Evolutionary conservation across 257 asterid species (phyloP).

Genomic region (Cinchona pubescens): DNA sequence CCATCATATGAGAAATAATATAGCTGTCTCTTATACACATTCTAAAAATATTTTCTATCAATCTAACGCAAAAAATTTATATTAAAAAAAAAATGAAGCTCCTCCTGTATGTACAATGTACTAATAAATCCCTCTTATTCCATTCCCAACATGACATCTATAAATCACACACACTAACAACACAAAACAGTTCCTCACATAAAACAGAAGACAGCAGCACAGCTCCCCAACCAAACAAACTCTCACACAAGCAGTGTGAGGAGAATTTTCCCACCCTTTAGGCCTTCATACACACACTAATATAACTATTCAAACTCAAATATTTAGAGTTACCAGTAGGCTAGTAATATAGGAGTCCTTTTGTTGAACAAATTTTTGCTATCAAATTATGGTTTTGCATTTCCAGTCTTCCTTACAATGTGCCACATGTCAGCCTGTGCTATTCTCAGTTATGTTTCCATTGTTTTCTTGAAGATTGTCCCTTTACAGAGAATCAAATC

Average conservation of each 20-base stretch:
- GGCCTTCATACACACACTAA: background rate
- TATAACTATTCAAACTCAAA: constrained; percentile 7
- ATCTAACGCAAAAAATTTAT: too few relatives aligned
- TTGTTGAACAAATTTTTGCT: constrained; percentile 87
- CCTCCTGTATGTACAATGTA: too few relatives aligned
- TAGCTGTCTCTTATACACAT: too few relatives aligned
- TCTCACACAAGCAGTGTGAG: background rate
- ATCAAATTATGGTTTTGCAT: constrained; percentile 74
- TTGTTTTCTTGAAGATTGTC: constrained; percentile 63
- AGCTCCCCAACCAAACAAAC: background rate
- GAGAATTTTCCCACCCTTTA: background rate
- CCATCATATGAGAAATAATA: too few relatives aligned
- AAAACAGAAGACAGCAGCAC: background rate
- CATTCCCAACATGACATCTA: background rate
- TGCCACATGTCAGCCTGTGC: constrained; percentile 99
- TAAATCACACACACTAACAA: background rate
- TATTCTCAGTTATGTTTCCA: constrained; percentile 75
- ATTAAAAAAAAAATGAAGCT: too few relatives aligned
- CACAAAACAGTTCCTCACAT: background rate
- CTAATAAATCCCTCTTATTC: too few relatives aligned
- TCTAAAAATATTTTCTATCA: too few relatives aligned
- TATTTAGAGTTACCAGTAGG: constrained; percentile 72
- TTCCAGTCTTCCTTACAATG: constrained; percentile 92
- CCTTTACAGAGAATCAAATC: constrained; percentile 85
- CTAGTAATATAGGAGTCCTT: constrained; percentile 83